These are phyloP conservation scores for Podosphaera fusca DNA, from an alignment of 2,329 filamentous ascomycete species.

Conservation along the genomic window DNA sequence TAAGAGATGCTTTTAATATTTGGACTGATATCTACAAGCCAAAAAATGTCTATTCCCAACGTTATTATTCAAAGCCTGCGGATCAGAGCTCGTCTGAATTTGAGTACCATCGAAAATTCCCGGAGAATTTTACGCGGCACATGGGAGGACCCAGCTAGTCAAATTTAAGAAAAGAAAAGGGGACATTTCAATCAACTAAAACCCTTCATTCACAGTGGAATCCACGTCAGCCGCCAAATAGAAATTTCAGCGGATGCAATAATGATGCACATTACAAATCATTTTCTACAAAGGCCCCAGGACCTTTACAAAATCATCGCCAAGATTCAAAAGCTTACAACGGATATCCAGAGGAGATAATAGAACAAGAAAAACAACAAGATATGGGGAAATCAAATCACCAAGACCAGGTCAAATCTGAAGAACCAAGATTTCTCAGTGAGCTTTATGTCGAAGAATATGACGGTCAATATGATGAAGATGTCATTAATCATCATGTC, in stretches of 20 bases:
- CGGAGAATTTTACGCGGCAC: no score
- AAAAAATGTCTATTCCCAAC: background rate
- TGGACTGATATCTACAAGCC: background rate
- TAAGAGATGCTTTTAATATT: background rate
- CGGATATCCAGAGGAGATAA: background rate
- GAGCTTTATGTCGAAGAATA: background rate
- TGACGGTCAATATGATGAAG: background rate
- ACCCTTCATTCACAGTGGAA: background rate
- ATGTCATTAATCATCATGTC: background rate
- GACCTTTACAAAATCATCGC: background rate
- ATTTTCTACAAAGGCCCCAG: background rate
- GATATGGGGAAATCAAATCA: background rate
- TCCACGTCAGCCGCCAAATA: no score
- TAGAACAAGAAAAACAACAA: background rate
- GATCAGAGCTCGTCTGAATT: no score
- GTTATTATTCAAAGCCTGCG: no score
- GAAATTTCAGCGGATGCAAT: background rate
- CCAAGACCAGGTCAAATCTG: background rate
- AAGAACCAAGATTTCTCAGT: no score
- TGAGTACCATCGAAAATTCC: no score
- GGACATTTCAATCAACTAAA: background rate
- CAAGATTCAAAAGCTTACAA: background rate
- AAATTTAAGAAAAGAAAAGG: no score
- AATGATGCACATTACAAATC: background rate
- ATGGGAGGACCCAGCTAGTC: no score